Percentiles rank a stretch among this genome's conserved stretches.
phyloP scores from a whole-genome alignment of 768 basidiomycete genomes.

The Tylopilus sp. region DNA sequence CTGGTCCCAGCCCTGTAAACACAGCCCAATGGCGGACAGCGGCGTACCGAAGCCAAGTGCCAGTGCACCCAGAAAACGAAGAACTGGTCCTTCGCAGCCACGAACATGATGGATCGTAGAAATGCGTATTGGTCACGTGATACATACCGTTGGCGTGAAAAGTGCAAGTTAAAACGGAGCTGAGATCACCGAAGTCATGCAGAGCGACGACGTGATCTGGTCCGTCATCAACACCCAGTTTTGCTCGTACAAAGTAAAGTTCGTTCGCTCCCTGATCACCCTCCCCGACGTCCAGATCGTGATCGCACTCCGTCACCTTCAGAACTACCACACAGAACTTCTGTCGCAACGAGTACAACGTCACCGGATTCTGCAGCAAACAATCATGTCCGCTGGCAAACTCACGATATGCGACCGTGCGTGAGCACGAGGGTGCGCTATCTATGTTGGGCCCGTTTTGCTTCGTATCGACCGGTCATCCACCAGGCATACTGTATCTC shows the following conservation, averaged over 20 bases:
- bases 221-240: slow-evolving; percentile 91
- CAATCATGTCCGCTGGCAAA: slow-evolving; percentile 98
- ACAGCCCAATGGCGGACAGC: too few relatives aligned
- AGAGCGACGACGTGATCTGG: slow-evolving; percentile 99
- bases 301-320: slow-evolving; percentile 2
- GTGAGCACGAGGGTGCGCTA: slow-evolving; percentile 85
- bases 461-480: background rate
- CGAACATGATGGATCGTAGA: too few relatives aligned
- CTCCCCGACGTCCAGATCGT: slow-evolving; percentile 3
- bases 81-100: too few relatives aligned
- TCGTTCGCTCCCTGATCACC: slow-evolving; percentile 31
- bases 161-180: background rate
- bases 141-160: background rate
- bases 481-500: slow-evolving; percentile 77
- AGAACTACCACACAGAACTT: slow-evolving; percentile 97
- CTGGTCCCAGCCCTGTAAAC: too few relatives aligned
- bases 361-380: slow-evolving; percentile 91
- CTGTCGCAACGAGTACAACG: slow-evolving; percentile 98
- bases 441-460: background rate
- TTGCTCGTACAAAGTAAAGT: slow-evolving; percentile 99
- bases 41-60: too few relatives aligned
- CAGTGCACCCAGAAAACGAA: too few relatives aligned
- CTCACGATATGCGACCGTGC: slow-evolving; percentile 95
- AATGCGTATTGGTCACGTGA: slow-evolving; percentile 16
- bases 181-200: slow-evolving; percentile 49